These are phyloP conservation scores for Zancudomyces culisetae DNA, from an alignment of 371 early-diverging fungal genomes.

Conservation along the genomic window DNA sequence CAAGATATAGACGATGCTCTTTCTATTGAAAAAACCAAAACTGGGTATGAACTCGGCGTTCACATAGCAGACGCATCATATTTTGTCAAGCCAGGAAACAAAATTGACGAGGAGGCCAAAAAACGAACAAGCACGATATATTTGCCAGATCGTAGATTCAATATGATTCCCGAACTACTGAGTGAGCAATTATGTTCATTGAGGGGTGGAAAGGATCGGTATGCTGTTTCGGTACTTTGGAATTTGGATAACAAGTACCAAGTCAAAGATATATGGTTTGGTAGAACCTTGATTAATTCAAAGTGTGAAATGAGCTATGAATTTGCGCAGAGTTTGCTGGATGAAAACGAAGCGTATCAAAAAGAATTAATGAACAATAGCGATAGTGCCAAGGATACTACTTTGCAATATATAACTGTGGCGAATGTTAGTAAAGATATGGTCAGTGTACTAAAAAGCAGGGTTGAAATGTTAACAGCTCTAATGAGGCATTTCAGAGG, in stretches of 20 bases:
- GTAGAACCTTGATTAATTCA: conserved; percentile 65
- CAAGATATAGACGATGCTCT: conserved; percentile 94
- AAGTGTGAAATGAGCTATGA: conserved; percentile 74
- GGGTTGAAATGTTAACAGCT: conserved; percentile 29
- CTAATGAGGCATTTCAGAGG: conserved; percentile 29
- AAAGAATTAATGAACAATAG: too few relatives aligned
- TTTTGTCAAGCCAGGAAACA: conserved; percentile 59
- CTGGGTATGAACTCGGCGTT: conserved; percentile 60
- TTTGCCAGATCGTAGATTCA: conserved; percentile 75
- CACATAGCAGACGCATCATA: conserved; percentile 97
- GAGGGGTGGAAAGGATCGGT: conserved; percentile 57
- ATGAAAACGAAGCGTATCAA: conserved; percentile 37
- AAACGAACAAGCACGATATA: conserved; percentile 89
- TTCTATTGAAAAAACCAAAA: conserved; percentile 36
- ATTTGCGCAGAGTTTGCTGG: conserved; percentile 74
- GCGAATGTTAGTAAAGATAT: too few relatives aligned
- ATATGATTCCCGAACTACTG: conserved; percentile 92
- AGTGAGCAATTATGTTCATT: conserved; percentile 77
- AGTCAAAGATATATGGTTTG: conserved; percentile 41
- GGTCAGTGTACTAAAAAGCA: conserved; percentile 28
- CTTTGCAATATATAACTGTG: too few relatives aligned
- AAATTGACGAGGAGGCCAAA: conserved; percentile 74
- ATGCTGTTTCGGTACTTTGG: conserved; percentile 62
- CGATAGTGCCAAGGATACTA: too few relatives aligned
- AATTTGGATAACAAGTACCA: conserved; percentile 32